These are phyloP conservation scores for Diaporthe humulicola DNA, from an alignment of 2,329 filamentous ascomycete species.

Conservation along the genomic window DNA sequence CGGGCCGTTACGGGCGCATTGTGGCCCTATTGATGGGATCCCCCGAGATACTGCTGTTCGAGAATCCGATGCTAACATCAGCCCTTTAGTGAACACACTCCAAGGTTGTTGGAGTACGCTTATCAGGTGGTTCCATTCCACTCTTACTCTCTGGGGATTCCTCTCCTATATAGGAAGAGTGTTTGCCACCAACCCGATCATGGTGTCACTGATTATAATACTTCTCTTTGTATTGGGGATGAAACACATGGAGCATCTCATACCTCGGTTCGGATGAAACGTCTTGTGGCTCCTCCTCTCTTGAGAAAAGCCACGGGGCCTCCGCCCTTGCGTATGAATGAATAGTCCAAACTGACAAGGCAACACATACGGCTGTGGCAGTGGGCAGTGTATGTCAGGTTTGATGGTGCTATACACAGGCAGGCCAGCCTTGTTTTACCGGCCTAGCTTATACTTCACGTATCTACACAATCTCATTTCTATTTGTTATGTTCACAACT, in stretches of 20 bases:
- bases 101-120: background rate
- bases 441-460: background rate
- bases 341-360: background rate
- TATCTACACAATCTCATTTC: slow-evolving; percentile 13
- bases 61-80: background rate
- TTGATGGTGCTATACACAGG: background rate
- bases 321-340: background rate
- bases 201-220: background rate
- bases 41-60: background rate
- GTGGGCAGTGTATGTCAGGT: background rate
- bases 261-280: too few relatives aligned
- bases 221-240: background rate
- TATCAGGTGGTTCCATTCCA: too few relatives aligned
- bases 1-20: background rate
- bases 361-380: background rate
- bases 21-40: background rate
- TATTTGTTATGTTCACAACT: background rate
- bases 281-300: too few relatives aligned
- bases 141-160: background rate
- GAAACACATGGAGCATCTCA: too few relatives aligned
- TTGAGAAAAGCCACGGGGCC: background rate
- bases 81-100: background rate
- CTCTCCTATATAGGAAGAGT: background rate
- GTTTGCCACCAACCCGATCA: too few relatives aligned
- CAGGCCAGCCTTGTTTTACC: background rate